phyloP scores from a whole-genome alignment of 805 yeast genomes.

The Myxozyma sirexii region DNA sequence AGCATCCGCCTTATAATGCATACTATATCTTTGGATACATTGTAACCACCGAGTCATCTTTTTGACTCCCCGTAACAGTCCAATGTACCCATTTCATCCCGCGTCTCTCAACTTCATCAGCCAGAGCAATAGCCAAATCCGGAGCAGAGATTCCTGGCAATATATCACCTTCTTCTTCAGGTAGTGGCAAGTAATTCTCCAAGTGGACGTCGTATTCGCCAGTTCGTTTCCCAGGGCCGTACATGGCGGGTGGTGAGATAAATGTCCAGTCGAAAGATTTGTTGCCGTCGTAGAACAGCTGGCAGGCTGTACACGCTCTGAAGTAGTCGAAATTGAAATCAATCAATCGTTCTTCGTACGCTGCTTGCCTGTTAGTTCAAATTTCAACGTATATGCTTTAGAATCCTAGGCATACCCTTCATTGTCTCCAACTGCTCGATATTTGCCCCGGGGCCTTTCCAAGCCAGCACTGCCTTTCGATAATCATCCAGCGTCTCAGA shows the following conservation, averaged over 20 bases:
- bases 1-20: no score
- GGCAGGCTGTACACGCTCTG: constrained; percentile 3
- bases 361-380: neutral
- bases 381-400: neutral
- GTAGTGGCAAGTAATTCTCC: constrained; percentile 3
- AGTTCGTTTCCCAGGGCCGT: constrained; percentile 19
- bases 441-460: neutral
- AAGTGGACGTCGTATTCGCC: constrained; percentile 16
- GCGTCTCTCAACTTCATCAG: constrained; percentile 14
- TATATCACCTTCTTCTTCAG: constrained; percentile 5
- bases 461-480: neutral
- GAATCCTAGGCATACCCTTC: neutral
- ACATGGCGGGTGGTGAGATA: constrained; percentile 13
- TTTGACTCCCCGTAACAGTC: constrained; percentile 18
- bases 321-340: constrained; percentile 2
- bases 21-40: constrained; percentile 7
- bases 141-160: constrained; percentile 17
- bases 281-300: constrained; percentile 11
- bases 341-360: constrained; percentile 7
- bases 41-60: constrained; percentile 9
- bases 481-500: neutral
- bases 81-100: constrained; percentile 15
- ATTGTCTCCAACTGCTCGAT: constrained; percentile 8
- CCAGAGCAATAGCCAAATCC: constrained; percentile 20
- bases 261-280: constrained; percentile 16